Evolutionary conservation across 1,284 basidiomycete species (phyloP).

Genomic region (Microstroma glucosiphilum): DNA sequence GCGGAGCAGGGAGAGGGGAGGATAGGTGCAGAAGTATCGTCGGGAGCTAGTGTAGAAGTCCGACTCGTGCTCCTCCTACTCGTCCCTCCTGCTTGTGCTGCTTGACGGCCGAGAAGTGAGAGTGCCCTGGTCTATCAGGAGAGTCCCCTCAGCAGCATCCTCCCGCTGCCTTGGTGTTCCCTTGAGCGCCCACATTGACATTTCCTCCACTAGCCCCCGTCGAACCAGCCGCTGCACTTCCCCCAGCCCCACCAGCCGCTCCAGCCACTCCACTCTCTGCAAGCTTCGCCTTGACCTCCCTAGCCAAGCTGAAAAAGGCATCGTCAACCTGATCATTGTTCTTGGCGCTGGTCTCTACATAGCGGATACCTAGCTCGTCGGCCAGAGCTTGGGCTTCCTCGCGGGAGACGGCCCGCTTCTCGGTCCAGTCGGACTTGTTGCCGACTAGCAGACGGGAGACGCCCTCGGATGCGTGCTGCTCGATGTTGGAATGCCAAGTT

Average conservation of each 20-base stretch:
- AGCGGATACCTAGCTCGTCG: conserved; percentile 81
- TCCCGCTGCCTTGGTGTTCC: not conserved
- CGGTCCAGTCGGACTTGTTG: conserved; percentile 98
- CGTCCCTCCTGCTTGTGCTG: no score
- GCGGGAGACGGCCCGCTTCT: conserved; percentile 85
- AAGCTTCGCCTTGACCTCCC: conserved; percentile 72
- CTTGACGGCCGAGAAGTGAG: no score
- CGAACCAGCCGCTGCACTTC: not conserved
- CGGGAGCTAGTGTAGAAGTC: no score
- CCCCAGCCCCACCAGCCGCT: conserved; percentile 2
- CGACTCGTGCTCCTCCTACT: no score
- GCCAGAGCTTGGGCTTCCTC: conserved; percentile 69
- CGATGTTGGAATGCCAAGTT: conserved; percentile 96
- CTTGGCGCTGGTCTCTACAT: conserved; percentile 98
- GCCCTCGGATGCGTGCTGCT: conserved; percentile 96
- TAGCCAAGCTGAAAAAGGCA: conserved; percentile 93
- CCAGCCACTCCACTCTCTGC: conserved; percentile 65
- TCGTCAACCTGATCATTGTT: conserved; percentile 97
- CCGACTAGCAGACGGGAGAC: conserved; percentile 99
- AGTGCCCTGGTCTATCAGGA: no score
- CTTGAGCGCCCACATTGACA: not conserved
- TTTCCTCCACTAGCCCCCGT: conserved; percentile 8
- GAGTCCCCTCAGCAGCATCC: conserved; percentile 1
- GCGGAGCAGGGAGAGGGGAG: no score
- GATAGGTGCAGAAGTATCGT: no score